Evolutionary conservation across 495 filamentous ascomycete species (phyloP).

Genomic region (Penicillium pancosmium): DNA sequence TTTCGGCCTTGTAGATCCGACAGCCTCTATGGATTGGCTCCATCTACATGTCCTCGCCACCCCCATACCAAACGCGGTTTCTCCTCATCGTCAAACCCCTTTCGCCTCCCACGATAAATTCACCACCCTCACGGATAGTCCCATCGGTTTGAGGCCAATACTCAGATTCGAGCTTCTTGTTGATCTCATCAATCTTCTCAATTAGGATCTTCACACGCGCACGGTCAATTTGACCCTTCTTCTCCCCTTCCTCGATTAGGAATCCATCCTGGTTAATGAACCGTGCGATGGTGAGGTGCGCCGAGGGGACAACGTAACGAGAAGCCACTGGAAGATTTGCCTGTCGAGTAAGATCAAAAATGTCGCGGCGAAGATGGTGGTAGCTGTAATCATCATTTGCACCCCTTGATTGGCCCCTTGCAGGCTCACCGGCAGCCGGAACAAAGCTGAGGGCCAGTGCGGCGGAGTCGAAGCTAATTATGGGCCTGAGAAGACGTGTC

Average conservation of each 20-base stretch:
- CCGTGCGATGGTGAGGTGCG: constrained; percentile 79
- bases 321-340: constrained; percentile 63
- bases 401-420: neutral
- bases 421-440: constrained; percentile 63
- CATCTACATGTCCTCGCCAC: constrained; percentile 57
- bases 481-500: constrained; percentile 72
- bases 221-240: constrained; percentile 32
- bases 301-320: constrained; percentile 78
- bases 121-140: constrained; percentile 46
- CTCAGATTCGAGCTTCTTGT: constrained; percentile 62
- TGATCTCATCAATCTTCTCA: constrained; percentile 68
- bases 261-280: constrained; percentile 64
- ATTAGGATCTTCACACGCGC: constrained; percentile 61
- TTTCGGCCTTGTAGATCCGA: too few relatives aligned
- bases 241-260: constrained; percentile 30
- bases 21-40: neutral
- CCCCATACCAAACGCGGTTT: constrained; percentile 80
- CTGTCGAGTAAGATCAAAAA: constrained; percentile 58
- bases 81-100: constrained; percentile 65
- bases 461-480: constrained; percentile 75
- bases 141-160: constrained; percentile 61
- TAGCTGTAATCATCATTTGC: constrained; percentile 62
- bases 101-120: constrained; percentile 75
- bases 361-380: constrained; percentile 79
- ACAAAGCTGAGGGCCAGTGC: constrained; percentile 81